Evolutionary conservation across 2,329 filamentous ascomycete genomes (phyloP).

Genomic region (Acephala macrosclerotiorum): DNA sequence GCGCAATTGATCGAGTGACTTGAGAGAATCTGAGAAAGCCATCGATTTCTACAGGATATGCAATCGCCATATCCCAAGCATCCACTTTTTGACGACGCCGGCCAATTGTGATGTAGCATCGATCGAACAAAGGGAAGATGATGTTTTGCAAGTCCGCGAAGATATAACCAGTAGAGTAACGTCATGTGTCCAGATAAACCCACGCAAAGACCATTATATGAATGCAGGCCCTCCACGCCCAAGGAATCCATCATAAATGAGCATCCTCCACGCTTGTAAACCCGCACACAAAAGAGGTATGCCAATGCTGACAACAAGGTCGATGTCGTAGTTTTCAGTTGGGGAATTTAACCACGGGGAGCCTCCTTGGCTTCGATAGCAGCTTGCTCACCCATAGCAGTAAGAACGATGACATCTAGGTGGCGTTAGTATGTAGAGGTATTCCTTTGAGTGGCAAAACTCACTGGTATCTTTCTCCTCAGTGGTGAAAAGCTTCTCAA

Average conservation of each 20-base stretch:
- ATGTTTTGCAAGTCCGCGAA: slow-evolving; percentile 39
- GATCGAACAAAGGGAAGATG: slow-evolving; percentile 40
- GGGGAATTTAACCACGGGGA: slow-evolving; percentile 53
- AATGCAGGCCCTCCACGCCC: slow-evolving; percentile 45
- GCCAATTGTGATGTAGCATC: slow-evolving; percentile 44
- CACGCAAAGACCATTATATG: slow-evolving; percentile 52
- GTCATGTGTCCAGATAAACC: slow-evolving; percentile 55
- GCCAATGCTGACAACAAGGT: slow-evolving; percentile 42
- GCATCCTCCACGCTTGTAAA: slow-evolving; percentile 32
- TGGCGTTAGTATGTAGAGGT: background rate
- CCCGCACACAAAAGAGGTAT: slow-evolving; percentile 39
- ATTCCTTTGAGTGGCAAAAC: slow-evolving; percentile 49
- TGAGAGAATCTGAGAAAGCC: slow-evolving; percentile 27
- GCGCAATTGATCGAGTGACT: background rate
- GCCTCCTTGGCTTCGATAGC: slow-evolving; percentile 96
- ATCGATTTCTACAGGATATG: slow-evolving; percentile 44
- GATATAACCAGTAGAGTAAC: slow-evolving; percentile 47
- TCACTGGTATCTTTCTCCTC: slow-evolving; percentile 96
- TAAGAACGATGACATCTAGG: slow-evolving; percentile 87
- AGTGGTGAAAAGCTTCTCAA: slow-evolving; percentile 77
- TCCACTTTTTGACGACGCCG: slow-evolving; percentile 46
- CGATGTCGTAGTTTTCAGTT: slow-evolving; percentile 36
- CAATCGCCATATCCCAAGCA: slow-evolving; percentile 39
- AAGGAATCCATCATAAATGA: slow-evolving; percentile 39
- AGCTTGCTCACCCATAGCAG: slow-evolving; percentile 94